Evolutionary conservation across 2,329 filamentous ascomycete genomes (phyloP).

Genomic region (Monosporascus sp.): DNA sequence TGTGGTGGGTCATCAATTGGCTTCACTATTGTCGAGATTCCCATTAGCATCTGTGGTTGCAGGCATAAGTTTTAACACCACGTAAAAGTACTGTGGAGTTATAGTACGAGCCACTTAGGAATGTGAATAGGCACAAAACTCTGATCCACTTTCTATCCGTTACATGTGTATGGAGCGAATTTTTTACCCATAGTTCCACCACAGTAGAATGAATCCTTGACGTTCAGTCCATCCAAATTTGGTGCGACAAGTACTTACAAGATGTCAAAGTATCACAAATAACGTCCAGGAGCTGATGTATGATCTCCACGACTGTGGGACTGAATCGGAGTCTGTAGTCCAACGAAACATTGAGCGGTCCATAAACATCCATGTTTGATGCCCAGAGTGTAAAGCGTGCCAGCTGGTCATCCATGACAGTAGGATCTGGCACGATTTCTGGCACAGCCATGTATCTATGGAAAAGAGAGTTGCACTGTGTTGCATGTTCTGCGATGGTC

Average conservation of each 20-base stretch:
- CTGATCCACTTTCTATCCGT: not conserved
- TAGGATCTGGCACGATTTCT: constrained; percentile 22
- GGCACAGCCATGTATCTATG: constrained; percentile 17
- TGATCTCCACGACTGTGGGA: constrained; percentile 19
- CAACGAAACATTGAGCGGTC: constrained; percentile 24
- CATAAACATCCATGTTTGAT: constrained; percentile 24
- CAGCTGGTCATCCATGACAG: constrained; percentile 24
- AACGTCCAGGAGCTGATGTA: constrained; percentile 20
- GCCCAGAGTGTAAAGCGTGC: constrained; percentile 18
- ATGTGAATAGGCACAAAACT: not conserved
- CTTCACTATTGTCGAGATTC: constrained; percentile 15
- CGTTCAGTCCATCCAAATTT: constrained; percentile 1
- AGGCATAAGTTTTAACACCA: too few relatives aligned
- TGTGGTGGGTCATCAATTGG: constrained; percentile 16
- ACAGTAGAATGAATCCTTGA: too few relatives aligned
- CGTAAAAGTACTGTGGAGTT: too few relatives aligned
- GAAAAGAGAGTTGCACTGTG: constrained; percentile 21
- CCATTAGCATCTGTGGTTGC: constrained; percentile 7
- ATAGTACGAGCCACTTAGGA: not conserved
- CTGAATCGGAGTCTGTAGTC: constrained; percentile 27
- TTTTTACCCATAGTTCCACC: too few relatives aligned
- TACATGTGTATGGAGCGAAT: not conserved
- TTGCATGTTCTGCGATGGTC: constrained; percentile 25
- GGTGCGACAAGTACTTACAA: constrained; percentile 3
- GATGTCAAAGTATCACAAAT: constrained; percentile 6